Conservation (phyloP, 768 basidiomycete genomes). For the Agrocybe chaxingu region DNA sequence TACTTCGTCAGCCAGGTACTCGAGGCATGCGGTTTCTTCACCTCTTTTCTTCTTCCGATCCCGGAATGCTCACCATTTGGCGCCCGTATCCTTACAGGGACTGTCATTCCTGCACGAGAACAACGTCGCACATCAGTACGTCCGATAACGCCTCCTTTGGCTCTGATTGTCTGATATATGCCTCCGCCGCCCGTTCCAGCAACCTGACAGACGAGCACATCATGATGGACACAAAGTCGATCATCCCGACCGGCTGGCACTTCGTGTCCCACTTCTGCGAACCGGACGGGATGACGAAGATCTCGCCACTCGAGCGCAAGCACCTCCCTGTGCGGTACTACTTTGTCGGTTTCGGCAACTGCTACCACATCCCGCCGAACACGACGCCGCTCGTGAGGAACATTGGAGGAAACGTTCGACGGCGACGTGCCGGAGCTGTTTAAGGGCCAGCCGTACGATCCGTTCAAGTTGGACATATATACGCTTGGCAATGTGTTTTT, state of each 20-base stretch:
- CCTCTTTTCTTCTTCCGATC: not conserved
- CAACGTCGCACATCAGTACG: slow-evolving; percentile 28
- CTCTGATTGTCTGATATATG: not conserved
- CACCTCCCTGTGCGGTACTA: slow-evolving; percentile 34
- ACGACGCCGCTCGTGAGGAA: slow-evolving; percentile 15
- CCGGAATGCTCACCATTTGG: not conserved
- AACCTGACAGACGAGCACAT: slow-evolving; percentile 30
- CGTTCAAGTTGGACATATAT: slow-evolving; percentile 28
- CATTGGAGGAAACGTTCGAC: slow-evolving; percentile 22
- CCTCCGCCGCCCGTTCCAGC: slow-evolving; percentile 10
- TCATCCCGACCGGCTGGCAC: slow-evolving; percentile 32
- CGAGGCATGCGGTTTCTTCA: slow-evolving; percentile 15
- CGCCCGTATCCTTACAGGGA: slow-evolving; percentile 20
- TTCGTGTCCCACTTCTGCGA: slow-evolving; percentile 26
- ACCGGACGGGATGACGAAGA: slow-evolving; percentile 24
- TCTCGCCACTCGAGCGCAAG: slow-evolving; percentile 26
- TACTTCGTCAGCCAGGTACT: slow-evolving; percentile 29
- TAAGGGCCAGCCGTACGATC: slow-evolving; percentile 20
- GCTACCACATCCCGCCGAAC: slow-evolving; percentile 18
- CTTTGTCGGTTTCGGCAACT: slow-evolving; percentile 33
- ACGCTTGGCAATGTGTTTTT: slow-evolving; percentile 25
- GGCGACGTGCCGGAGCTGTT: slow-evolving; percentile 22
- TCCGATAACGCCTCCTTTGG: slow-evolving; percentile 1
- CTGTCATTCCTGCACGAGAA: slow-evolving; percentile 28
- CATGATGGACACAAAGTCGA: slow-evolving; percentile 33